phyloP scores from a whole-genome alignment of 1,284 basidiomycete genomes.

The Ceratobasidium sp. region DNA sequence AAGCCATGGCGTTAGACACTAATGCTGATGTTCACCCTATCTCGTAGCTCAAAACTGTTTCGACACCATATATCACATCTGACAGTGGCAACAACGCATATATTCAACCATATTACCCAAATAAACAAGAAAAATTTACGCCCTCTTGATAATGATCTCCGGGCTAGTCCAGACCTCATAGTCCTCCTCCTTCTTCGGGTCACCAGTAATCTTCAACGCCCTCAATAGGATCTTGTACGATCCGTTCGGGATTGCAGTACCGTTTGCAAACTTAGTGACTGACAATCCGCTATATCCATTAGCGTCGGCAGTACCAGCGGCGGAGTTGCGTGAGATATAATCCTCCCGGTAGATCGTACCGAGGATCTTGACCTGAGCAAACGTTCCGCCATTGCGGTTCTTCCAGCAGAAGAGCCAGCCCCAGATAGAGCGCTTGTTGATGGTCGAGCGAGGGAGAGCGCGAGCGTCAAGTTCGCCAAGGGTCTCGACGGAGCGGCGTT shows the following conservation, averaged over 20 bases:
- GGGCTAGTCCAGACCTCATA: slow-evolving; percentile 49
- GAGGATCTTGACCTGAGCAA: slow-evolving; percentile 18
- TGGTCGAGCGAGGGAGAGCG: not conserved
- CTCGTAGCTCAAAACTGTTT: no score
- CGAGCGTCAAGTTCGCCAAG: slow-evolving; percentile 19
- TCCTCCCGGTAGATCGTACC: slow-evolving; percentile 24
- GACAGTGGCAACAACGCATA: no score
- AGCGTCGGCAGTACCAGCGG: slow-evolving; percentile 3
- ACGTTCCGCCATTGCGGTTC: slow-evolving; percentile 7
- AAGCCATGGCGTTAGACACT: no score
- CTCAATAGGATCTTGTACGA: slow-evolving; percentile 46
- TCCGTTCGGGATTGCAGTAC: slow-evolving; percentile 48
- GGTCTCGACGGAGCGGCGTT: slow-evolving; percentile 48
- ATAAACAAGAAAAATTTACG: no score
- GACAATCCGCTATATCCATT: slow-evolving; percentile 22
- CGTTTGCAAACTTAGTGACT: slow-evolving; percentile 45
- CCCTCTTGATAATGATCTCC: slow-evolving; percentile 24
- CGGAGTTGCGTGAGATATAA: slow-evolving; percentile 28
- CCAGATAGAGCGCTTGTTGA: slow-evolving; percentile 36
- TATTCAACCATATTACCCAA: no score
- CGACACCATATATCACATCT: no score
- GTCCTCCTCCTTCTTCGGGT: slow-evolving; percentile 45
- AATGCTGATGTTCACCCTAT: no score
- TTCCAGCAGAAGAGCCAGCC: slow-evolving; percentile 30
- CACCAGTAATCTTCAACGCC: slow-evolving; percentile 48